Conservation (phyloP, 2,329 filamentous ascomycete species). For the Cercospora sp. region DNA sequence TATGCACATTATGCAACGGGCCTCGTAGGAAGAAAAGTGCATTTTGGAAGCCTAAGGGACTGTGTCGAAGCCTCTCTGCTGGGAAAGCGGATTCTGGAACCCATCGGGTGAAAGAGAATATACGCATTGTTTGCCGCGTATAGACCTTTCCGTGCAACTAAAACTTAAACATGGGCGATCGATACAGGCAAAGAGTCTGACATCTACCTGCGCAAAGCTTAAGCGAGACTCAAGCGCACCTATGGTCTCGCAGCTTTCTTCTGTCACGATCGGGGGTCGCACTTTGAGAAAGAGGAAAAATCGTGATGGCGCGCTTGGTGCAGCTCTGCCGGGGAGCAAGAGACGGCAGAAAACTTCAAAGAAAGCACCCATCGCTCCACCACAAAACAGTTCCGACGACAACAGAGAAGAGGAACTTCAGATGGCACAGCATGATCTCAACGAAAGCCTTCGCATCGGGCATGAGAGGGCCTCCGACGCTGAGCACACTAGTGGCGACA, state of each 20-base stretch:
- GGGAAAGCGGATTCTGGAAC: neutral
- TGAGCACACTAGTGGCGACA: neutral
- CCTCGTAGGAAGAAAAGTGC: constrained; percentile 27
- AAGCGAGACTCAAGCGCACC: no score
- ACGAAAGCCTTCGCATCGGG: neutral
- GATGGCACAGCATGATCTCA: neutral
- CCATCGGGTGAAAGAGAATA: neutral
- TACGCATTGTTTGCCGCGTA: neutral
- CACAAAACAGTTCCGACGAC: neutral
- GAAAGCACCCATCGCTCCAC: neutral
- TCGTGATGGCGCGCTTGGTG: neutral
- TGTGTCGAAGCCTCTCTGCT: constrained; percentile 28
- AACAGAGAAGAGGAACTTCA: neutral
- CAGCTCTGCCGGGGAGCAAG: neutral
- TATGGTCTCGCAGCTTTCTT: neutral
- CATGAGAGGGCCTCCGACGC: neutral
- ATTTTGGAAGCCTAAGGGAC: constrained; percentile 31
- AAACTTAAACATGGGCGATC: no score
- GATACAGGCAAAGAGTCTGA: no score
- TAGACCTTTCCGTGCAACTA: no score
- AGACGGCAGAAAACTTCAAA: neutral
- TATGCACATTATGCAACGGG: constrained; percentile 48
- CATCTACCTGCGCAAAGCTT: no score
- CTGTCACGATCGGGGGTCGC: neutral
- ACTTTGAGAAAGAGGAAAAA: neutral